These are phyloP conservation scores for Pueraria montana DNA, from an alignment of 306 rosid genomes.

Conservation along the genomic window DNA sequence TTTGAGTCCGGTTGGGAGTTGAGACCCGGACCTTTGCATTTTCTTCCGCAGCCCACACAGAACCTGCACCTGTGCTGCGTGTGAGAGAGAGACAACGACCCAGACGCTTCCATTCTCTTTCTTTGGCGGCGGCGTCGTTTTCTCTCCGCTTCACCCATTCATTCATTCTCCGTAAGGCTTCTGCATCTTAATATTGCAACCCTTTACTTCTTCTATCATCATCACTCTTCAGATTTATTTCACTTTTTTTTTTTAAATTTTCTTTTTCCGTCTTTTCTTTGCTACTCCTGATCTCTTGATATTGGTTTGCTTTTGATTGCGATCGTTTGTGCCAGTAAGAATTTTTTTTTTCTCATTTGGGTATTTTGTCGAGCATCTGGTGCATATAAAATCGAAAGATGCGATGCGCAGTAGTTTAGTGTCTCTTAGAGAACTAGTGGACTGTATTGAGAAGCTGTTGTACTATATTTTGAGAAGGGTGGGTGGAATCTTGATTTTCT, in stretches of 20 bases:
- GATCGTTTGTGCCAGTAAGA: not conserved
- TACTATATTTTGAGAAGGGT: not conserved
- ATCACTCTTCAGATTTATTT: constrained; percentile 21
- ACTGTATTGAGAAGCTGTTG: not conserved
- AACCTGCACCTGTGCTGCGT: constrained; percentile 1
- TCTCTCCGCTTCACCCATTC: not conserved
- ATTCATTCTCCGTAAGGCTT: constrained; percentile 22
- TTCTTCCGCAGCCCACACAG: constrained; percentile 3
- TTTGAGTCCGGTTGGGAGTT: not conserved
- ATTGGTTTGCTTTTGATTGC: not conserved
- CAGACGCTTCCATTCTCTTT: not conserved
- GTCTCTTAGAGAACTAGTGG: not conserved
- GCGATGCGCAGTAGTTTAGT: constrained; percentile 1
- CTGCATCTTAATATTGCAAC: not conserved
- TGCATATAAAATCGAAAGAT: not conserved
- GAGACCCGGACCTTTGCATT: constrained; percentile 6
- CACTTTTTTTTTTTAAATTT: not conserved
- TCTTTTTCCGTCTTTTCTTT: not conserved
- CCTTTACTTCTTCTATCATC: not conserved
- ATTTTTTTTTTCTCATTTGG: not conserved
- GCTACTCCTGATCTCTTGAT: constrained; percentile 5
- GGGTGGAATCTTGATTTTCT: not conserved
- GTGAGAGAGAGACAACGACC: constrained; percentile 14
- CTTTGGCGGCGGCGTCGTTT: constrained; percentile 48
- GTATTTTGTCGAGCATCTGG: constrained; percentile 44